A percentile compares a stretch with the other conserved stretches of the same genome.
Evolutionary conservation across 176 grass and related monocot genomes (phyloP).

Genomic region (Rhipidocladum racemiflorum): DNA sequence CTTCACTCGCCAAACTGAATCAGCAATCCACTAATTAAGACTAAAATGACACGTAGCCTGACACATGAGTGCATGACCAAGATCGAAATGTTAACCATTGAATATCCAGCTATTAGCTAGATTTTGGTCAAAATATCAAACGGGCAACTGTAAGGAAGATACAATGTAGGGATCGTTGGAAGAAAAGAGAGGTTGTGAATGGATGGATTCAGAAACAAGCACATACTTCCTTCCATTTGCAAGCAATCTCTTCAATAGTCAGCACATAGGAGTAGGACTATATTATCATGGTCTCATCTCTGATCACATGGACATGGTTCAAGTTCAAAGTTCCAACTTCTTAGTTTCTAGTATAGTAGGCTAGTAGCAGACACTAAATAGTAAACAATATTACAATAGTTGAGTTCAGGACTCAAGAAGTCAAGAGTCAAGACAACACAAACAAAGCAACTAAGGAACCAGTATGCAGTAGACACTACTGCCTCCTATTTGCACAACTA

Average conservation of each 20-base stretch:
- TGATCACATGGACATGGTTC: too few relatives aligned
- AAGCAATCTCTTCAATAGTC: slow-evolving; percentile 7
- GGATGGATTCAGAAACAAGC: neutral
- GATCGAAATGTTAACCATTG: neutral
- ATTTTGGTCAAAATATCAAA: neutral
- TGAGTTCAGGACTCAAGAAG: too few relatives aligned
- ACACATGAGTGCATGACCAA: neutral
- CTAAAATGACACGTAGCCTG: neutral
- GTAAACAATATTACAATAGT: too few relatives aligned
- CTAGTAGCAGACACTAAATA: too few relatives aligned
- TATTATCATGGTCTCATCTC: too few relatives aligned
- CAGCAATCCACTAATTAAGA: neutral
- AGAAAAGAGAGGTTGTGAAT: neutral
- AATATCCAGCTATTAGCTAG: neutral
- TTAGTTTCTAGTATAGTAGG: too few relatives aligned
- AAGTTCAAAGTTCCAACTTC: too few relatives aligned
- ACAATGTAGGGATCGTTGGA: neutral
- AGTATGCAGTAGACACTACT: too few relatives aligned
- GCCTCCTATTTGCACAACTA: too few relatives aligned
- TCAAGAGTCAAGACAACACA: too few relatives aligned
- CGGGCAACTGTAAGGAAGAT: neutral
- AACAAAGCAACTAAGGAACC: too few relatives aligned
- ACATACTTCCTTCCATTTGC: neutral
- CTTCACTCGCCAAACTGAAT: too few relatives aligned
- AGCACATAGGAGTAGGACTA: slow-evolving; percentile 2